Percentiles rank a stretch among this genome's conserved stretches.
These are phyloP conservation scores for Solanum pimpinellifolium DNA, from an alignment of 257 asterid species.

Conservation along the genomic window DNA sequence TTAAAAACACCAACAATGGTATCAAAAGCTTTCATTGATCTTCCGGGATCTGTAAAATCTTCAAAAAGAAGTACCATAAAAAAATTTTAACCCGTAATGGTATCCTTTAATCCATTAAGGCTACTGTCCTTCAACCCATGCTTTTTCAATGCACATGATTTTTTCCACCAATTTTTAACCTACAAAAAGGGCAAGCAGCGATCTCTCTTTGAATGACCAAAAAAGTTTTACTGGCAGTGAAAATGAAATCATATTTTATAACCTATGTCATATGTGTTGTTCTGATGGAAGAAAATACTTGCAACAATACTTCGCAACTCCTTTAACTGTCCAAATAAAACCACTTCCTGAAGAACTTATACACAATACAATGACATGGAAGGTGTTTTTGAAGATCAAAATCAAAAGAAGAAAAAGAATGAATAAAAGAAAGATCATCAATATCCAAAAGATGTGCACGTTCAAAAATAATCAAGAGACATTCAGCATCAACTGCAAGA, in stretches of 20 bases:
- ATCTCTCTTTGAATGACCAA: neutral
- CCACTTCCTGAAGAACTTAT: neutral
- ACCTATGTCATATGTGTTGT: neutral
- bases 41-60: neutral
- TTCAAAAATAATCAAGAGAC: neutral
- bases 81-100: neutral
- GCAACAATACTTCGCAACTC: neutral
- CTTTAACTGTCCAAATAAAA: neutral
- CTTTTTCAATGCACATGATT: neutral
- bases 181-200: neutral
- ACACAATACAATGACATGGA: neutral
- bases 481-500: neutral
- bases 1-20: neutral
- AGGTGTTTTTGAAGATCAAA: neutral
- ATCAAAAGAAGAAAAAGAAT: neutral
- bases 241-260: neutral
- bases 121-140: neutral
- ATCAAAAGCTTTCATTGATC: neutral
- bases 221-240: neutral
- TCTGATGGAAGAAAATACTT: neutral
- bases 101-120: neutral
- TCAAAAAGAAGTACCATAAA: no score
- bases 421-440: neutral
- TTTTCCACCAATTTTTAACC: neutral
- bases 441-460: neutral